Base-by-base conservation (phyloP, 2,329 filamentous ascomycete species). In the Epichloe typhina region DNA sequence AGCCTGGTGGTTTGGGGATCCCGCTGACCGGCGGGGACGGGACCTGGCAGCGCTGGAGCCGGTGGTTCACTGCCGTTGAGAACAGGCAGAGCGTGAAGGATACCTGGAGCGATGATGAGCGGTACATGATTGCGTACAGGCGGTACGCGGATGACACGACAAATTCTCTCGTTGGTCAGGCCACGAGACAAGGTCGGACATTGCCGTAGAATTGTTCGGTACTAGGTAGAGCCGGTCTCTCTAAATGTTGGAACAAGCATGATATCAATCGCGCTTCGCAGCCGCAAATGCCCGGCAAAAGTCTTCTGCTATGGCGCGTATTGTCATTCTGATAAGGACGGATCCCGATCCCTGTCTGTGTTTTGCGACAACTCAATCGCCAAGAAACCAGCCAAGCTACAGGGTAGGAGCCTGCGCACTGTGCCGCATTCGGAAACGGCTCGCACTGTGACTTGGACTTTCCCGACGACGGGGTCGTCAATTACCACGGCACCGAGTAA, bases 61-160 rank as follows among this genome's bases (percentile, higher is more conserved):
- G 61, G 49, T 91, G 84, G 83, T 65, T 75, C 33, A 69, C 71
- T 50, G 84, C 81, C 0, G 68, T 86, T 4, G 67, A 76, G 51
- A 62, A 67, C 5, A 74, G 83, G 53, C 69, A 76, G 59, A 88
- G 83, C 58, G 75, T 89, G 0, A 71, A 69, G 61, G 75, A 82
- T 55, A 90, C 84, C 0, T 79, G 76, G 67, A 89, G 84, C 60
- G 80, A 82, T 17, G 75, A 73, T 49, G 76, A 83, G 55, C 68
- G 80, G 60, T 89, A 88, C 62, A 63, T 86, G 53, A 73, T 77
- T 9, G 82, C 84, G 15, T 90, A 88, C 64, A 74, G 75, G 64
- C 65, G 80, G 53, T 85, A 84, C 68, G 80, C 80, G 0, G 79
- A 84, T 47, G 78, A 84, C 59, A 76, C 72, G 21, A 82, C 81